Conservation (phyloP, 306 rosid species). For the Vigna unguiculata region DNA sequence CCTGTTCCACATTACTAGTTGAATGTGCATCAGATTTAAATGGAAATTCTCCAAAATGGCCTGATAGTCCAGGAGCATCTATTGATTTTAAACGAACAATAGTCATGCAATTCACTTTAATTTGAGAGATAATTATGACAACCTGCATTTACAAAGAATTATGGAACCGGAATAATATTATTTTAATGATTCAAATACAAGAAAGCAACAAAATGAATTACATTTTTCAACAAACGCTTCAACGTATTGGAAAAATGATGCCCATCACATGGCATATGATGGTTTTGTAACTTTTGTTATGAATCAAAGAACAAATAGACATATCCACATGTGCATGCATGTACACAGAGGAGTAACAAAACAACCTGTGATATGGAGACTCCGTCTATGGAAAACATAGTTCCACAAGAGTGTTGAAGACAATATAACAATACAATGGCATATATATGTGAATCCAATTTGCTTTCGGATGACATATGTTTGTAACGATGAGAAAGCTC, state of each 20-base stretch:
- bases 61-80: slow-evolving; percentile 55
- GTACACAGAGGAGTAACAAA: slow-evolving; percentile 34
- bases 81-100: slow-evolving; percentile 71
- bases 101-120: slow-evolving; percentile 89
- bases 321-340: not conserved
- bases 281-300: slow-evolving; percentile 26
- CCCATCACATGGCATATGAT: slow-evolving; percentile 18
- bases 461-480: slow-evolving; percentile 62
- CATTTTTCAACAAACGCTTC: slow-evolving; percentile 33
- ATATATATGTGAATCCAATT: slow-evolving; percentile 82
- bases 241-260: slow-evolving; percentile 19
- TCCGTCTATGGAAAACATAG: slow-evolving; percentile 59
- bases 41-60: slow-evolving; percentile 55
- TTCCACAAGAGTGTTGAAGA: slow-evolving; percentile 56
- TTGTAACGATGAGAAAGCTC: slow-evolving; percentile 77
- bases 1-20: slow-evolving; percentile 88
- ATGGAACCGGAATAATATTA: slow-evolving; percentile 41
- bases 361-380: slow-evolving; percentile 71
- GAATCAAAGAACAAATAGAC: slow-evolving; percentile 34
- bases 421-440: slow-evolving; percentile 66
- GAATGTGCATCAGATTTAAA: slow-evolving; percentile 41
- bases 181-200: slow-evolving; percentile 39
- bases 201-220: slow-evolving; percentile 28
- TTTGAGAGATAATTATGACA: slow-evolving; percentile 77
- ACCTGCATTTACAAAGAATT: slow-evolving; percentile 61